phyloP scores from a whole-genome alignment of 331 rosid genomes.

The Quercus phellos region DNA sequence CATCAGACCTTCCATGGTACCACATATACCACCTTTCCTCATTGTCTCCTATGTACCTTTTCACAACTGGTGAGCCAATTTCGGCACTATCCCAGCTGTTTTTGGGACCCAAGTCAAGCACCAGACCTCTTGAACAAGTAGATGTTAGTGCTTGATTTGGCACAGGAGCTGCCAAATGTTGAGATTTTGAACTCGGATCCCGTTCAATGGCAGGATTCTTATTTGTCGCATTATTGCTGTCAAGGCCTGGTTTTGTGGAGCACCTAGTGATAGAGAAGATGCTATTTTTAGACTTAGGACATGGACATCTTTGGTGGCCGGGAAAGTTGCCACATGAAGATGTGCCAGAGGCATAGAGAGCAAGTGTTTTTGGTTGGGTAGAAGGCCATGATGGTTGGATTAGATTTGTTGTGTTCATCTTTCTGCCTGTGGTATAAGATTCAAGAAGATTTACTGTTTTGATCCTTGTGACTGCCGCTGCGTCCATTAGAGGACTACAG shows the following conservation, averaged over 20 bases:
- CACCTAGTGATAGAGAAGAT: background rate
- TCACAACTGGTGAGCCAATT: constrained; percentile 3
- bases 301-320: background rate
- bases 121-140: constrained; percentile 1
- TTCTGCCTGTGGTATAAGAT: background rate
- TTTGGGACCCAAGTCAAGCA: background rate
- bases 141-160: constrained; percentile 2
- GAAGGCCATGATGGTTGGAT: background rate
- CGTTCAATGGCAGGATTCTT: constrained; percentile 1
- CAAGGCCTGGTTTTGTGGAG: background rate
- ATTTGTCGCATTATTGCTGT: background rate
- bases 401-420: background rate
- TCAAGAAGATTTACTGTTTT: background rate
- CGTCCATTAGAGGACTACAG: background rate
- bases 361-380: background rate
- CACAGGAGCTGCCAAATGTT: background rate
- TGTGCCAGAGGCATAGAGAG: background rate
- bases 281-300: background rate
- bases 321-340: background rate
- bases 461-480: constrained; percentile 1
- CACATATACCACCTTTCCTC: constrained; percentile 9
- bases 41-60: background rate
- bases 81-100: background rate
- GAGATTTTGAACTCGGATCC: constrained; percentile 5
- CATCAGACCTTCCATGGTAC: constrained; percentile 1